Base-by-base conservation (phyloP, 129 eudicot species). In the Apium graveolens region DNA sequence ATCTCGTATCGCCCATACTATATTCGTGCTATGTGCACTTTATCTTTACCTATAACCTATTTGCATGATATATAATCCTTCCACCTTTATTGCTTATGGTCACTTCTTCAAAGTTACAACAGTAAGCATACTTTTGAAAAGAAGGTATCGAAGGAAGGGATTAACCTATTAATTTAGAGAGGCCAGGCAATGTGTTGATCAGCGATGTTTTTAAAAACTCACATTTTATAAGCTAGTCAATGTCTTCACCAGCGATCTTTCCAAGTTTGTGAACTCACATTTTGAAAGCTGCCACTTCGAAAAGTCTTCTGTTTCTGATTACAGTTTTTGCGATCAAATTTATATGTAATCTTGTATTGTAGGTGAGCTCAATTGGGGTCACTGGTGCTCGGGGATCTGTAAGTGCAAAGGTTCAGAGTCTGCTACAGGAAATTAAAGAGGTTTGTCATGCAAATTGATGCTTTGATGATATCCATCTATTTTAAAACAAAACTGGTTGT, bases 291-390 rank as follows among this genome's bases (percentile, higher is more conserved):
- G 32, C 69, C 18, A 62, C 69, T 62, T 11, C 14, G 5, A 12
- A 62, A 27, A 9, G 24, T 4, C 37, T 66, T 65, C 0, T 31
- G 20, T 70, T 70, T 13, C 14, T 38, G 17, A 41, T 42, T 12
- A 5, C 10, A 12, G 4, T 39, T 65, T 21, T 24, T 7, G 11
- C n/a, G 80, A 16, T 75, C 20, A 37, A 26, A 37, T 26, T 76
- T 29, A 32, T 32, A 38, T 41, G 18, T 66, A 43, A 70, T 76
- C 26, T 73, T 71, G 51, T 32, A 44, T 5, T 55, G 78, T 73
- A 93, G 98, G 98, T 91, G 79, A 87, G 96, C 80, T 82, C 96
- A 14, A 77, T 88, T 75, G 98, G 98, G 81, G 98, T 93, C 18
- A 93, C 98, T 5, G 97, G 98, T 63, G 90, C 98, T 72, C 93